These are phyloP conservation scores for Didymella pomorum DNA, from an alignment of 2,329 filamentous ascomycete species.

Conservation along the genomic window DNA sequence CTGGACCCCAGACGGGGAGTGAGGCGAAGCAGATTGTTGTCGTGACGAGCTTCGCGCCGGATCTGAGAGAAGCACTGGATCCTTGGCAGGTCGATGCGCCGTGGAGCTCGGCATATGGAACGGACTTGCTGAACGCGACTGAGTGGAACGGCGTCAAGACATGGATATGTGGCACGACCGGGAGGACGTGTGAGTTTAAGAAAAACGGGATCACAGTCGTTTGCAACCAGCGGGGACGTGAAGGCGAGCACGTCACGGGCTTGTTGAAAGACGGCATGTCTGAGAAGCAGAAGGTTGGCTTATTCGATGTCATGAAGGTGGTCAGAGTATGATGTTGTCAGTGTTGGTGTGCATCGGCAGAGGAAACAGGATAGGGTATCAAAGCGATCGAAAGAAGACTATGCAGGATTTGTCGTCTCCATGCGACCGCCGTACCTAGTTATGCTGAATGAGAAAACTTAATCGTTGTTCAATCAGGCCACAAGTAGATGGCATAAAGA, in stretches of 20 bases:
- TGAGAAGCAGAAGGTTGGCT: constrained; percentile 37
- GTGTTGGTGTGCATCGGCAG: too few relatives aligned
- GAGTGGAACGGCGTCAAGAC: constrained; percentile 54
- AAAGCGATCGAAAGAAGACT: too few relatives aligned
- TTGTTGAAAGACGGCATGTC: constrained; percentile 36
- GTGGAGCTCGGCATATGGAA: constrained; percentile 62
- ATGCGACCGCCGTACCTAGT: too few relatives aligned
- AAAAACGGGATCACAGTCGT: constrained; percentile 48
- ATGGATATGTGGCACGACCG: constrained; percentile 59
- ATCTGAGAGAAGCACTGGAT: constrained; percentile 57
- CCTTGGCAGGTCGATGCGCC: constrained; percentile 59
- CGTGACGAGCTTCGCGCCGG: constrained; percentile 66
- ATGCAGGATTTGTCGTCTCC: too few relatives aligned
- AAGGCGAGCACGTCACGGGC: constrained; percentile 37
- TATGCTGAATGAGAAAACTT: too few relatives aligned
- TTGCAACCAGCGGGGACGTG: constrained; percentile 57
- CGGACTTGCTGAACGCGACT: constrained; percentile 57
- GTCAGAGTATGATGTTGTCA: constrained; percentile 28
- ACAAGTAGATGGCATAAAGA: too few relatives aligned
- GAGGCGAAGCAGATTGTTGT: constrained; percentile 54
- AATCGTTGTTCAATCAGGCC: too few relatives aligned
- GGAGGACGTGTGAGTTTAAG: constrained; percentile 54
- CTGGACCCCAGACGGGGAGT: background rate
- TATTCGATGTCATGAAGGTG: constrained; percentile 41
- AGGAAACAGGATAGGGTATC: too few relatives aligned